phyloP scores from a whole-genome alignment of 306 rosid genomes.

The Datisca glomerata region DNA sequence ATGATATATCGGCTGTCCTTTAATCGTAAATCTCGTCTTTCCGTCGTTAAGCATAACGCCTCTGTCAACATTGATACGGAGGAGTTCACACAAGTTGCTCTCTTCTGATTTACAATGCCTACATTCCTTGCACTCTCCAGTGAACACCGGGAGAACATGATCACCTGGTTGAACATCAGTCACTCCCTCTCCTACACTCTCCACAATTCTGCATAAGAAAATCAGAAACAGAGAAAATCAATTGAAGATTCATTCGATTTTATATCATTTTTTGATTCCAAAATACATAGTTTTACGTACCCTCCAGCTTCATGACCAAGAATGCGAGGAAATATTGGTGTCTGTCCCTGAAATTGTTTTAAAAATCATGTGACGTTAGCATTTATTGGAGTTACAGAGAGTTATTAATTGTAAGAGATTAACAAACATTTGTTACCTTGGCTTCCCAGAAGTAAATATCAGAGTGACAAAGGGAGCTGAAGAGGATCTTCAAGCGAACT shows the following conservation, averaged over 20 bases:
- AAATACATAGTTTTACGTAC: conserved; percentile 14
- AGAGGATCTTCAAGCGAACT: conserved; percentile 18
- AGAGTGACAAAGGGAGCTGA: conserved; percentile 26
- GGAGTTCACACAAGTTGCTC: conserved; percentile 76
- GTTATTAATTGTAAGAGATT: not conserved
- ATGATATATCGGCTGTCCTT: conserved; percentile 58
- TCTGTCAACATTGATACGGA: conserved; percentile 64
- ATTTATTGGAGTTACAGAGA: no score
- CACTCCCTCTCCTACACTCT: conserved; percentile 80
- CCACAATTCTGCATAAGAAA: conserved; percentile 24
- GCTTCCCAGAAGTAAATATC: conserved; percentile 24
- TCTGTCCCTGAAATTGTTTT: no score
- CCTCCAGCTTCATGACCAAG: conserved; percentile 33
- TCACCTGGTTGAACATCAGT: conserved; percentile 64
- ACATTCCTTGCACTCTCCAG: conserved; percentile 73
- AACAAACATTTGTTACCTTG: conserved; percentile 14
- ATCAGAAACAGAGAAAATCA: not conserved
- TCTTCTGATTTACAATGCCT: conserved; percentile 61
- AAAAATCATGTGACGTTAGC: no score
- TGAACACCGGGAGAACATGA: conserved; percentile 72
- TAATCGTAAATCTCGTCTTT: conserved; percentile 42
- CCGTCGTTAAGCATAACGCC: conserved; percentile 52
- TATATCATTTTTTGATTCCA: conserved; percentile 2
- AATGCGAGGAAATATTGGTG: not conserved
- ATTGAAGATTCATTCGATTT: not conserved